A percentile compares a stretch with the other conserved stretches of the same genome.
Conservation (phyloP, 805 yeast species). For the Wickerhamomyces rabaulensis region DNA sequence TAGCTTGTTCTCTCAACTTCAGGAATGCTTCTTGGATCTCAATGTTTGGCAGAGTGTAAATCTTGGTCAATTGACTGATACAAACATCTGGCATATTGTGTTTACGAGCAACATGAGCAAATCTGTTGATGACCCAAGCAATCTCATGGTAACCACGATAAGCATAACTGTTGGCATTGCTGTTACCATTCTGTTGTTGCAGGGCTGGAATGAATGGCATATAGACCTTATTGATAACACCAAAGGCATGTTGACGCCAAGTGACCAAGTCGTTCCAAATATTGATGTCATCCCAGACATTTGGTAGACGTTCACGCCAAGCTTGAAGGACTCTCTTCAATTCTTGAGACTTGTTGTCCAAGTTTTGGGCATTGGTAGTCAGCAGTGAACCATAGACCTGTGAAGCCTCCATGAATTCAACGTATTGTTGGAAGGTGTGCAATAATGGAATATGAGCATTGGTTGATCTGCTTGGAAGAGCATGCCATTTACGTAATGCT, state of each 20-base stretch:
- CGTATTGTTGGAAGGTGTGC: conserved; percentile 95
- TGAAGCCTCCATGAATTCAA: conserved; percentile 95
- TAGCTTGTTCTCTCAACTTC: conserved; percentile 94
- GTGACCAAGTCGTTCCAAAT: conserved; percentile 97
- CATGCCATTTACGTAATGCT: conserved; percentile 88
- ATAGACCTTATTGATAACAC: conserved; percentile 89
- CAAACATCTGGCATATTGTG: conserved; percentile 98
- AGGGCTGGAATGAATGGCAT: conserved; percentile 85
- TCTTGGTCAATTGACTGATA: conserved; percentile 84
- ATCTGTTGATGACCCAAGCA: conserved; percentile 97
- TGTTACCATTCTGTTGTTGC: conserved; percentile 63
- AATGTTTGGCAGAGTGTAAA: conserved; percentile 92
- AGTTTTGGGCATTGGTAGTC: conserved; percentile 85
- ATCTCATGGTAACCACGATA: conserved; percentile 97
- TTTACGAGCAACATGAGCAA: conserved; percentile 97
- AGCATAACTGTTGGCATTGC: conserved; percentile 84
- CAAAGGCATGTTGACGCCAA: conserved; percentile 98
- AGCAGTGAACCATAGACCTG: conserved; percentile 86
- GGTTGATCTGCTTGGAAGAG: conserved; percentile 67
- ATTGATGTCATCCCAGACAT: conserved; percentile 95
- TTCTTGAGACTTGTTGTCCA: conserved; percentile 92
- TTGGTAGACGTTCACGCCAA: conserved; percentile 97
- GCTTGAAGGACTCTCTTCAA: conserved; percentile 91
- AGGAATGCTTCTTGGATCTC: conserved; percentile 98
- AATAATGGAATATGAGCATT: conserved; percentile 84